A percentile compares a stretch with the other conserved stretches of the same genome.
phyloP scores from a whole-genome alignment of 1,139 yeast genomes.

The Suhomyces wounanorum region DNA sequence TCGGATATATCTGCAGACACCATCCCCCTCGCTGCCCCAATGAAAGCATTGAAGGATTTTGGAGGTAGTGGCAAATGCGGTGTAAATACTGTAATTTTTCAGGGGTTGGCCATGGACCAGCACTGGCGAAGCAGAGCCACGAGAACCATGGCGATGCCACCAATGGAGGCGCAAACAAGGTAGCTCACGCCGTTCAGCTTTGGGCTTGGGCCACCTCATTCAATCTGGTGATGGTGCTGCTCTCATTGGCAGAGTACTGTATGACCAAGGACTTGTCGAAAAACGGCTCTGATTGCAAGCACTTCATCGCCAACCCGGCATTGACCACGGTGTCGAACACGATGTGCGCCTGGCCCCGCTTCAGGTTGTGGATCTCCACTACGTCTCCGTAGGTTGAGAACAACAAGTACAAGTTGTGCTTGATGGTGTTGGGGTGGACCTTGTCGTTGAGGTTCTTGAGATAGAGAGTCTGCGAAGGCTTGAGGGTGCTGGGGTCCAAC shows the following conservation, averaged over 20 bases:
- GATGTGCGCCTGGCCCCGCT: constrained; percentile 81
- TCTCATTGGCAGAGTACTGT: constrained; percentile 46
- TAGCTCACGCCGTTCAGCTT: no score
- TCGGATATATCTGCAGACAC: neutral
- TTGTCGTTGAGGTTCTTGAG: constrained; percentile 68
- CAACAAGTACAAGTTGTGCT: constrained; percentile 58
- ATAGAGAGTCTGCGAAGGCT: constrained; percentile 56
- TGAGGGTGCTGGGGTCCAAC: constrained; percentile 16
- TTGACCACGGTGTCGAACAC: constrained; percentile 50
- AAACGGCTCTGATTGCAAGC: constrained; percentile 49
- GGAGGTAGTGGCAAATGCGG: no score
- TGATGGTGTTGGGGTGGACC: constrained; percentile 47
- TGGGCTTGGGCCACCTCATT: neutral
- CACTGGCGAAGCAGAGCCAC: no score
- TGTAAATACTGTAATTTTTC: no score
- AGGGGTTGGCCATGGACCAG: no score
- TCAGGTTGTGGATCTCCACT: constrained; percentile 48
- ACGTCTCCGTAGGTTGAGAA: constrained; percentile 73
- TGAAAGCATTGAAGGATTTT: neutral
- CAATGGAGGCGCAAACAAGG: no score
- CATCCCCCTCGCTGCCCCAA: no score
- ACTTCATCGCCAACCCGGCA: constrained; percentile 55
- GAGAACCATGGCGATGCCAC: no score
- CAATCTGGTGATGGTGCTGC: constrained; percentile 21
- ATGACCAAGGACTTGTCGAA: constrained; percentile 60